Evolutionary conservation across 1,139 yeast species (phyloP).

Genomic region (Sugiyamaella xylanicola): DNA sequence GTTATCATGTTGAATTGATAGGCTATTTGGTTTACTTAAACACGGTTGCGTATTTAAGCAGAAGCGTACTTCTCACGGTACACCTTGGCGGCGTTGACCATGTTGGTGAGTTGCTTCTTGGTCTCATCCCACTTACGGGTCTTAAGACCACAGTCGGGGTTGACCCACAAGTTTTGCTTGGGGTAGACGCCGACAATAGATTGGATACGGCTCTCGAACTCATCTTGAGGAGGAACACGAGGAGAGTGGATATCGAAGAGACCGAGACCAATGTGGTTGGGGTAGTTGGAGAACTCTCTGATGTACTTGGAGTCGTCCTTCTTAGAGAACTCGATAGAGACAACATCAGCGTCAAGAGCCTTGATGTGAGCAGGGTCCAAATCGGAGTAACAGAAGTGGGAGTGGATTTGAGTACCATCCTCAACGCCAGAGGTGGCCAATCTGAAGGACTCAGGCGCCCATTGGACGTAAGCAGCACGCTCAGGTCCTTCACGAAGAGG

Average conservation of each 20-base stretch:
- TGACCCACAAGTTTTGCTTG: constrained; percentile 97
- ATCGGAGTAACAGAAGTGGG: constrained; percentile 99
- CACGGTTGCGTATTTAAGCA: constrained; percentile 25
- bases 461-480: constrained; percentile 92
- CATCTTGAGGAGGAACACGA: constrained; percentile 97
- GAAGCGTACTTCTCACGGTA: constrained; percentile 60
- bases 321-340: constrained; percentile 98
- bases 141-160: constrained; percentile 99
- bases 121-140: constrained; percentile 96
- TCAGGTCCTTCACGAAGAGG: constrained; percentile 98
- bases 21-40: constrained; percentile 4
- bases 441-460: constrained; percentile 99
- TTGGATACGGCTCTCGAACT: constrained; percentile 89
- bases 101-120: constrained; percentile 77
- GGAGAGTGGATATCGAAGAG: constrained; percentile 99
- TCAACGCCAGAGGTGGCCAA: constrained; percentile 98
- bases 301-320: constrained; percentile 98
- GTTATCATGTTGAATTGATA: constrained; percentile 22
- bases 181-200: constrained; percentile 97
- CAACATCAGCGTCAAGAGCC: constrained; percentile 99
- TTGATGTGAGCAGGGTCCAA: constrained; percentile 99
- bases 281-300: constrained; percentile 96
- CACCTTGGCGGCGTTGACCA: constrained; percentile 98
- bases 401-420: constrained; percentile 96
- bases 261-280: constrained; percentile 99